Percentiles rank a stretch among this genome's conserved stretches.
Evolutionary conservation across 345 rosid genomes (phyloP).

Genomic region (Gossypium herbaceum): DNA sequence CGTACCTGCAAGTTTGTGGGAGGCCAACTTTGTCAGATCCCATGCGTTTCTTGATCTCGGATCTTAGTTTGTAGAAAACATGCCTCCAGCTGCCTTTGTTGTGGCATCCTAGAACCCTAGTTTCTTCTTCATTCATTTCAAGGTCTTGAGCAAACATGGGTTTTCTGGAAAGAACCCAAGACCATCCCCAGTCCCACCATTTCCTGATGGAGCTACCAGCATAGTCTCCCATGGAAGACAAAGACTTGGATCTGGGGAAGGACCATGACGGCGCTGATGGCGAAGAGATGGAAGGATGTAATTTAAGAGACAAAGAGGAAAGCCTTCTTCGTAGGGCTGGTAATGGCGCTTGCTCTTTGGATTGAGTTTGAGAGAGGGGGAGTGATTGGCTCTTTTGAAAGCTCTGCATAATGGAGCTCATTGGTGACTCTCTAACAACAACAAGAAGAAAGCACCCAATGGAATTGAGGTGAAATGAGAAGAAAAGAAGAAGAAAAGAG

Average conservation of each 20-base stretch:
- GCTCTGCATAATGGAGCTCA: conserved; percentile 62
- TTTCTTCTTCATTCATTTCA: conserved; percentile 77
- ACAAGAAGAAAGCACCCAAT: conserved; percentile 6
- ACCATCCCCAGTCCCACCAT: conserved; percentile 90
- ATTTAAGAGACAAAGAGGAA: conserved; percentile 65
- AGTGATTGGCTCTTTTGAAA: conserved; percentile 45
- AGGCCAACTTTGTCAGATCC: conserved; percentile 57
- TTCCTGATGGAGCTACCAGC: conserved; percentile 54
- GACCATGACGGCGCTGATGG: conserved; percentile 42
- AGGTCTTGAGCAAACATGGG: conserved; percentile 73
- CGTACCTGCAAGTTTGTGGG: conserved; percentile 58
- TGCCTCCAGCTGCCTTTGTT: conserved; percentile 81
- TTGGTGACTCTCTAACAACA: conserved; percentile 5
- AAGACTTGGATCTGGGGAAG: conserved; percentile 59
- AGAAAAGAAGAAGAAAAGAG: background rate
- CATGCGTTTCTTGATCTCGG: conserved; percentile 47
- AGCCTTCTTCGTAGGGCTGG: conserved; percentile 55
- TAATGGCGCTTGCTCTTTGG: conserved; percentile 21
- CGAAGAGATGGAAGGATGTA: conserved; percentile 33
- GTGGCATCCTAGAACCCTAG: conserved; percentile 48
- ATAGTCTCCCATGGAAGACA: conserved; percentile 53
- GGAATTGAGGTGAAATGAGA: background rate
- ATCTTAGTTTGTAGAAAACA: conserved; percentile 62
- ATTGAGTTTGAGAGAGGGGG: conserved; percentile 46
- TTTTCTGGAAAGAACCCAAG: conserved; percentile 79